phyloP scores from a whole-genome alignment of 129 eudicot species.

The Lonicera japonica region DNA sequence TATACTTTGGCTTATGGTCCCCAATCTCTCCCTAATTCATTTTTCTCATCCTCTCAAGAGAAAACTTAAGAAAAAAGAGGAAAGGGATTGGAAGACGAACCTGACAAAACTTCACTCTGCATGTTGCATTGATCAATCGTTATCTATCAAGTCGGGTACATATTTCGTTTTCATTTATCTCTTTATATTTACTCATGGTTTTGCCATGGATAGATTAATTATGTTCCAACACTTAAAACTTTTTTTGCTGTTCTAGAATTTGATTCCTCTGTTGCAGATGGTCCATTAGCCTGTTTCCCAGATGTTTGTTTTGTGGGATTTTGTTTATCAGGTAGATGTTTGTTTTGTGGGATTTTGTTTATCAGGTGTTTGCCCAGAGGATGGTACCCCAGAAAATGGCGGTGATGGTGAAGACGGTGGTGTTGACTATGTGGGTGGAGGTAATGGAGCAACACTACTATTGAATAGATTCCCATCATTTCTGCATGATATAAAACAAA shows the following conservation, averaged over 20 bases:
- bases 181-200: too few species aligned
- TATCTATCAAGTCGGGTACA: too few species aligned
- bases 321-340: slow-evolving; percentile 49
- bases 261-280: slow-evolving; percentile 39
- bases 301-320: slow-evolving; percentile 42
- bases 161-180: too few species aligned
- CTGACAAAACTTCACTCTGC: too few species aligned
- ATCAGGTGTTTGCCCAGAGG: slow-evolving; percentile 33
- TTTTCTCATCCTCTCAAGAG: too few species aligned
- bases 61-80: too few species aligned
- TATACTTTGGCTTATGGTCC: too few species aligned
- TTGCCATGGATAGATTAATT: too few species aligned
- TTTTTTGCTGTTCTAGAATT: slow-evolving; percentile 36
- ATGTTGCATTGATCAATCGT: too few species aligned
- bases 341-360: slow-evolving; percentile 40
- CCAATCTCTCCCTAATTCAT: too few species aligned
- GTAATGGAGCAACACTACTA: slow-evolving; percentile 46
- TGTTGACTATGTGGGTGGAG: slow-evolving; percentile 50
- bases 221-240: too few species aligned
- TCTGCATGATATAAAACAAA: slow-evolving; percentile 33
- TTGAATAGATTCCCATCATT: slow-evolving; percentile 67
- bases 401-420: slow-evolving; percentile 40
- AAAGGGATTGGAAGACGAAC: too few species aligned
- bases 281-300: slow-evolving; percentile 42
- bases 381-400: slow-evolving; percentile 35